Evolutionary conservation across 306 rosid species (phyloP), one percentile per base, ranked within the genome.

Genomic region (Cicer cuneatum): DNA sequence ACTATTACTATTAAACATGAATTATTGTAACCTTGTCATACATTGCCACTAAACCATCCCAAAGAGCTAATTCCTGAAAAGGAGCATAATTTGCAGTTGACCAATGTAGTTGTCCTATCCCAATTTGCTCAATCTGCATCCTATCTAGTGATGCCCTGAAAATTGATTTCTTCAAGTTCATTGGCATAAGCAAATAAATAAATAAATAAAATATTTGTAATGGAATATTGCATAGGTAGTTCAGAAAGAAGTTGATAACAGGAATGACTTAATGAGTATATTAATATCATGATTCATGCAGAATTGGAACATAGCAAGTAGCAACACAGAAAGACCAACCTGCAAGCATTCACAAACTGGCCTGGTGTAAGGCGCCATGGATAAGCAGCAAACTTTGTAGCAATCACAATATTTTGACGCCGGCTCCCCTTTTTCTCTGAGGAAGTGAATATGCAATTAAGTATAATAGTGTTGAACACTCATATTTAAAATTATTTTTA

Each of bases 1-100:
- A 75, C 37, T 35, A 71, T 35, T 3, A 29, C 33, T 29, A 40
- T 59, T 57, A 65, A 77, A 62, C 56, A 75, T 77, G 79, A 78
- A 71, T 69, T 72, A 73, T 72, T 7, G 85, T 81, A 86, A 94
- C 98, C 97, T 91, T 82, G 18, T 91, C 97, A 78, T 90, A 90
- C 95, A 91, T 94, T 87, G 96, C 97, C 85, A 90, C 97, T 75
- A 91, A 82, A 75, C 96, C 98, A 86, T 92, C 93, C 97, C 97
- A 94, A 59, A 94, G 96, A 72, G 93, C 96, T 70, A 18, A 71
- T 83, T 94, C 97, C 84, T 90, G 97, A n/a, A 89, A 79, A 66
- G 97, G 96, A 76, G 93, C 93, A 78, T 94, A 92, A 67, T 92
- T 92, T 69, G 97, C 96, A 64, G 97, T 94, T 15, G 97, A 92